These are phyloP conservation scores for Mimosa bimucronata DNA, from an alignment of 306 rosid species.

Conservation along the genomic window DNA sequence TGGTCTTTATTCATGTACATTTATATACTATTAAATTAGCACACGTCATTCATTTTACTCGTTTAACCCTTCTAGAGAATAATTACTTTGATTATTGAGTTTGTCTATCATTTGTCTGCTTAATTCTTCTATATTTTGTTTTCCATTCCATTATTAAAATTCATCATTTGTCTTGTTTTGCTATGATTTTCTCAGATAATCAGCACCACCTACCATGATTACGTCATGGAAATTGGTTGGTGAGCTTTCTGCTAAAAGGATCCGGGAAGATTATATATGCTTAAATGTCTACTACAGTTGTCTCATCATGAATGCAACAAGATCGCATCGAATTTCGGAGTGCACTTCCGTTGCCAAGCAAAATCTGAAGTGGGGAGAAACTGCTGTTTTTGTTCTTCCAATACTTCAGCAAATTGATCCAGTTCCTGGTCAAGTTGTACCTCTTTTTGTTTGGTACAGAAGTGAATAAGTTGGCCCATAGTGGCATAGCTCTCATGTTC, in stretches of 20 bases:
- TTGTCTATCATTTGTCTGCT: background rate
- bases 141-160: constrained; percentile 9
- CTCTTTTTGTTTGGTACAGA: constrained; percentile 70
- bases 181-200: constrained; percentile 61
- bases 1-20: background rate
- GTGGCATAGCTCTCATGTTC: too few species aligned
- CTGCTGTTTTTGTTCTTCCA: constrained; percentile 74
- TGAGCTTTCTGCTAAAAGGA: constrained; percentile 70
- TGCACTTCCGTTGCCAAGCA: too few species aligned
- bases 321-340: too few species aligned
- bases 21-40: constrained; percentile 8
- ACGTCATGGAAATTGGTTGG: constrained; percentile 66
- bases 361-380: constrained; percentile 82
- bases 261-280: constrained; percentile 72
- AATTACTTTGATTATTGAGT: constrained; percentile 1
- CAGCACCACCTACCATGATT: constrained; percentile 63
- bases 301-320: constrained; percentile 75
- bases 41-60: background rate
- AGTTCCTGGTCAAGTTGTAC: constrained; percentile 71
- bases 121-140: background rate
- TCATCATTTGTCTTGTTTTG: constrained; percentile 10
- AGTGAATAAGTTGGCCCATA: constrained; percentile 50
- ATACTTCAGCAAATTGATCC: constrained; percentile 79
- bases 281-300: constrained; percentile 69
- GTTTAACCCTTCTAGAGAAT: background rate